phyloP scores from a whole-genome alignment of 225 moss, liverwort and hornwort species.

The Bryum argenteum region DNA sequence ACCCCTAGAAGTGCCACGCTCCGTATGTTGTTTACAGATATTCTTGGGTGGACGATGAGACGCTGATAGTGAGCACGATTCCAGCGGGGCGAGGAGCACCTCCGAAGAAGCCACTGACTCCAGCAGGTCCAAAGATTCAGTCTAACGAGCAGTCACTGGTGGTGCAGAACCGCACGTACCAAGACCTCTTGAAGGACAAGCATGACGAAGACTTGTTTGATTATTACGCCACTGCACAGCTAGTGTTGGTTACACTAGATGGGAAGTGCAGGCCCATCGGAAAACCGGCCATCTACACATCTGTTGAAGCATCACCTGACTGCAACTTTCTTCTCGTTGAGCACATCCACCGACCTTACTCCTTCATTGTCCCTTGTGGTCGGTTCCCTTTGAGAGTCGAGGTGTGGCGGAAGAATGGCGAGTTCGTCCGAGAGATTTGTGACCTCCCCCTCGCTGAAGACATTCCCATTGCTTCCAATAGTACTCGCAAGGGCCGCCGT shows the following conservation, averaged over 20 bases:
- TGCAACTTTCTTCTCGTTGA: slow-evolving; percentile 69
- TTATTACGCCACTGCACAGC: slow-evolving; percentile 69
- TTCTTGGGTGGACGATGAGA: slow-evolving; percentile 79
- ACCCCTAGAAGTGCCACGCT: too few species aligned
- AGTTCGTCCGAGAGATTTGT: slow-evolving; percentile 75
- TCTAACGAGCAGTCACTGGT: slow-evolving; percentile 76
- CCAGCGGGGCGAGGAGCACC: slow-evolving; percentile 60
- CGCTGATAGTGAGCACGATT: slow-evolving; percentile 66
- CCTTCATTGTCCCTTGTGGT: slow-evolving; percentile 76
- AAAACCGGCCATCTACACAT: slow-evolving; percentile 63
- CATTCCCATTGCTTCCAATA: slow-evolving; percentile 78
- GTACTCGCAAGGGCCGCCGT: slow-evolving; percentile 71
- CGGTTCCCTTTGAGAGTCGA: slow-evolving; percentile 73
- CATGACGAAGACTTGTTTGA: slow-evolving; percentile 87
- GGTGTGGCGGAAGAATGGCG: slow-evolving; percentile 75
- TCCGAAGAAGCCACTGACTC: slow-evolving; percentile 80
- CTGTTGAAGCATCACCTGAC: slow-evolving; percentile 78
- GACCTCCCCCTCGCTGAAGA: slow-evolving; percentile 83
- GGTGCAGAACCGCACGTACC: slow-evolving; percentile 82
- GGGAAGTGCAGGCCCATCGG: slow-evolving; percentile 61
- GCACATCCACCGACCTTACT: slow-evolving; percentile 68
- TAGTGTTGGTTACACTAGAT: slow-evolving; percentile 56
- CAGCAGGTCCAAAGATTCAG: slow-evolving; percentile 75
- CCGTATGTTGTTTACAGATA: slow-evolving; percentile 45
- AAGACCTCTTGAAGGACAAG: slow-evolving; percentile 81